A percentile compares a stretch with the other conserved stretches of the same genome.
These are phyloP conservation scores for Uronychia binucleata DNA, from an alignment of 73 alveolate species.

Conservation along the genomic window DNA sequence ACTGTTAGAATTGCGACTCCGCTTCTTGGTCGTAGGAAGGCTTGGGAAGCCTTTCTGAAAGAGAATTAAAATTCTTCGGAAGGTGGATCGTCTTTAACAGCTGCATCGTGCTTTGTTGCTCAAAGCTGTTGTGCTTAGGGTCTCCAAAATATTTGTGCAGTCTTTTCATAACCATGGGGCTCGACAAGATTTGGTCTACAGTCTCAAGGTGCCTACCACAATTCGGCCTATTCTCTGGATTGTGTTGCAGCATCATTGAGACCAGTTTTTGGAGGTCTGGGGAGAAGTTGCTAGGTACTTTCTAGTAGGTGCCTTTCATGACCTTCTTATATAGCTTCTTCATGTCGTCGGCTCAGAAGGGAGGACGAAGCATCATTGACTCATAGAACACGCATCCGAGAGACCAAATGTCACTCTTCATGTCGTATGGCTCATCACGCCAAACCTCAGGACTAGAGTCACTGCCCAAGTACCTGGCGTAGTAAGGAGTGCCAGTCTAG, in stretches of 20 bases:
- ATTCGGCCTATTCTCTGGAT: conserved; percentile 19
- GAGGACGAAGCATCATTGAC: conserved; percentile 70
- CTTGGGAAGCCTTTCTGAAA: not conserved
- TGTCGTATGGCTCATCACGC: conserved; percentile 78
- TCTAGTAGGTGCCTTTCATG: conserved; percentile 17
- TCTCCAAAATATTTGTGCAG: not conserved
- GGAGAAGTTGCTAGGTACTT: conserved; percentile 2
- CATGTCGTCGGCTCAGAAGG: conserved; percentile 77
- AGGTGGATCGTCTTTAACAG: not conserved
- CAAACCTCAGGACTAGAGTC: conserved; percentile 79
- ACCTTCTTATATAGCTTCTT: conserved; percentile 70
- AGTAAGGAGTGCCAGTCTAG: conserved; percentile 60
- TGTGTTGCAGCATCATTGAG: not conserved
- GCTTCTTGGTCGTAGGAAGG: not conserved
- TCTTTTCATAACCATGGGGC: not conserved
- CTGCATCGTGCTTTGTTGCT: not conserved
- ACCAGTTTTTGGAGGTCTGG: not conserved
- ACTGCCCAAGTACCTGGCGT: conserved; percentile 20
- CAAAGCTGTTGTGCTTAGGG: not conserved
- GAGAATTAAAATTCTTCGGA: not conserved
- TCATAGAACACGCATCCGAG: conserved; percentile 92
- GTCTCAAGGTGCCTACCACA: not conserved
- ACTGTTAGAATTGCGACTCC: not conserved
- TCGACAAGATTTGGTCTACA: not conserved
- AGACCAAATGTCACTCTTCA: conserved; percentile 93